Conservation (phyloP, 495 filamentous ascomycete species). For the Penicillium soppii region DNA sequence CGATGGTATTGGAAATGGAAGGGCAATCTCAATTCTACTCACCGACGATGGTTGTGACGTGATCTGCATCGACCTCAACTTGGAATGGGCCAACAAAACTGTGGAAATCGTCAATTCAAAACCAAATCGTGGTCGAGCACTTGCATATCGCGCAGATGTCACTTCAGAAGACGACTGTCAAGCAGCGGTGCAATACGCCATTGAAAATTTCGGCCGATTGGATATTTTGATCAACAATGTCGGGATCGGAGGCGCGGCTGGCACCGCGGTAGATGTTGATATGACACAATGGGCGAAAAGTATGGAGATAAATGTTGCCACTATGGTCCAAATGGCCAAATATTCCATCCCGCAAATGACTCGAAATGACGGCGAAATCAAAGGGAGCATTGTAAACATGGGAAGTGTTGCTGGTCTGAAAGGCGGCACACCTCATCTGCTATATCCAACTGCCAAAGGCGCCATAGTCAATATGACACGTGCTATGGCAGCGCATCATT, state of each 20-base stretch:
- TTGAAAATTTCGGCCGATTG: conserved; percentile 43
- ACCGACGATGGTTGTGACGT: conserved; percentile 55
- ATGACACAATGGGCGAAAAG: conserved; percentile 51
- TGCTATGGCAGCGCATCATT: conserved; percentile 60
- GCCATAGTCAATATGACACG: conserved; percentile 59
- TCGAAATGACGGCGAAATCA: conserved; percentile 37
- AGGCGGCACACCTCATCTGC: conserved; percentile 56
- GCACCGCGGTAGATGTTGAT: conserved; percentile 55
- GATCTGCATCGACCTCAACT: conserved; percentile 51
- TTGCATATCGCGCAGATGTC: conserved; percentile 49
- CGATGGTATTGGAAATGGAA: conserved; percentile 58
- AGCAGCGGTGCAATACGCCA: conserved; percentile 33
- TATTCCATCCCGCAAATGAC: conserved; percentile 55
- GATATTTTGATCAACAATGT: conserved; percentile 61
- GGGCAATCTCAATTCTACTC: conserved; percentile 56
- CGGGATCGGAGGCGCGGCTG: conserved; percentile 51
- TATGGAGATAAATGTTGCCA: conserved; percentile 57
- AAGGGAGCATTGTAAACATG: conserved; percentile 57
- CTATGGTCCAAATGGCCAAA: conserved; percentile 58
- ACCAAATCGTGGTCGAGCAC: conserved; percentile 23
- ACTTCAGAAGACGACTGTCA: conserved; percentile 48
- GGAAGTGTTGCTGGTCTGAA: conserved; percentile 54
- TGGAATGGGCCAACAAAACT: conserved; percentile 46
- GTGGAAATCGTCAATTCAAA: conserved; percentile 44
- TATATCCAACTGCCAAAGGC: conserved; percentile 63